Base-by-base conservation (phyloP, 805 yeast species). In the Ogataea glucozyma region DNA sequence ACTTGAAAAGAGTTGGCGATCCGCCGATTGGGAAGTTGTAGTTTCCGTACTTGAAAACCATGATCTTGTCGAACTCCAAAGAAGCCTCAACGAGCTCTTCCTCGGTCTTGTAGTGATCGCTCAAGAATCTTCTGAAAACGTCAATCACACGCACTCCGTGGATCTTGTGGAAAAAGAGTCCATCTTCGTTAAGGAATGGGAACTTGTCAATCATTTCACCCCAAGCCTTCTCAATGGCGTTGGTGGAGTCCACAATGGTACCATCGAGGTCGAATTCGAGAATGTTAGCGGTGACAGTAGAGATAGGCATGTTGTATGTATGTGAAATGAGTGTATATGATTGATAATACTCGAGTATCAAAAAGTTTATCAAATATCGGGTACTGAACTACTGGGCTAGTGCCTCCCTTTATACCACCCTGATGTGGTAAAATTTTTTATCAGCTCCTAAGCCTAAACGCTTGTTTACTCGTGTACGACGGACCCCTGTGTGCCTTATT, bases 131-230 rank as follows among this genome's bases (percentile, higher is more conserved):
- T 53, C 78, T 78, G 61, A 86, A 77, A 27, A 85, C 84, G 57
- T 88, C 96, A 53, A 77, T 77, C 24, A 95, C 86, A 66, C 96
- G 77, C 62, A 87, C 81, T 30, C 96, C 96, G 66, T 88, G 96
- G 26, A 85, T 76, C 41, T 83, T 78, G 64, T 80, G 76, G 61
- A 85, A 79, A 43, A 86, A 83, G 55, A 83, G 80, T 11, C 56
- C 56, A 30, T 53, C 52, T 19, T 43, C 49, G 38, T 53, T 51
- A 30, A 54, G 26, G 51, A 79, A 81, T 13, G 86, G 78, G 64
- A 81, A 79, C 43, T 83, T 81, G 59, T 76, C 77, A 48, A 88
- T 79, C 59, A 85, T 76, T 46, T 79, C 83, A 57, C 76, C 77
- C 95, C 95, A 88, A 70, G 86, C 80, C 57, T 80, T 84, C 58